phyloP scores from a whole-genome alignment of 805 yeast genomes.

The Wickerhamomyces subpelliculosus region DNA sequence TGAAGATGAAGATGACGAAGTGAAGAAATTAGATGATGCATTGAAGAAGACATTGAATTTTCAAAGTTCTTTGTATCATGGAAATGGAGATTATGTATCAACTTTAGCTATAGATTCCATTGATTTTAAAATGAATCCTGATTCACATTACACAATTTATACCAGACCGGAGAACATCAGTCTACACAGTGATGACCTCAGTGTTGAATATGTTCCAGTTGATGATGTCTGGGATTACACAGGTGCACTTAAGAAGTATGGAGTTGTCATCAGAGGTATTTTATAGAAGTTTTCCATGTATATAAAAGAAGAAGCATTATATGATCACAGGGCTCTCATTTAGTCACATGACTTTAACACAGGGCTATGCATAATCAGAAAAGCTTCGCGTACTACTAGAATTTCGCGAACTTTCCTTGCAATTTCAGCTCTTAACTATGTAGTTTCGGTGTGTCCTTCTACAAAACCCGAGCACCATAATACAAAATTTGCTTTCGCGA shows the following conservation, averaged over 20 bases:
- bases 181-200: constrained; percentile 9
- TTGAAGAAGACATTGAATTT: neutral
- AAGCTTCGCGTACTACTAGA: too few species aligned
- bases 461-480: too few species aligned
- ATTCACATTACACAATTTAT: constrained; percentile 18
- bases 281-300: neutral
- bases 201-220: constrained; percentile 26
- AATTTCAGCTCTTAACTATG: too few species aligned
- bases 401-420: too few species aligned
- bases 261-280: constrained; percentile 17
- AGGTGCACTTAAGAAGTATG: constrained; percentile 17
- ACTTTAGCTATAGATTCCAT: constrained; percentile 14
- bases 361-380: too few species aligned
- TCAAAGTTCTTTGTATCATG: constrained; percentile 6
- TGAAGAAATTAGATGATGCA: neutral
- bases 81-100: constrained; percentile 13
- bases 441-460: too few species aligned
- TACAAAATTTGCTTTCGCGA: too few species aligned
- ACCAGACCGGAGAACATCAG: constrained; percentile 8
- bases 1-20: constrained; percentile 33
- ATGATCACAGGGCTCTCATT: too few species aligned
- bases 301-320: too few species aligned
- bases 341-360: too few species aligned
- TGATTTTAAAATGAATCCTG: constrained; percentile 3
- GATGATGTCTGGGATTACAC: constrained; percentile 19